phyloP scores from a whole-genome alignment of 345 rosid genomes.

The Geranium brycei region DNA sequence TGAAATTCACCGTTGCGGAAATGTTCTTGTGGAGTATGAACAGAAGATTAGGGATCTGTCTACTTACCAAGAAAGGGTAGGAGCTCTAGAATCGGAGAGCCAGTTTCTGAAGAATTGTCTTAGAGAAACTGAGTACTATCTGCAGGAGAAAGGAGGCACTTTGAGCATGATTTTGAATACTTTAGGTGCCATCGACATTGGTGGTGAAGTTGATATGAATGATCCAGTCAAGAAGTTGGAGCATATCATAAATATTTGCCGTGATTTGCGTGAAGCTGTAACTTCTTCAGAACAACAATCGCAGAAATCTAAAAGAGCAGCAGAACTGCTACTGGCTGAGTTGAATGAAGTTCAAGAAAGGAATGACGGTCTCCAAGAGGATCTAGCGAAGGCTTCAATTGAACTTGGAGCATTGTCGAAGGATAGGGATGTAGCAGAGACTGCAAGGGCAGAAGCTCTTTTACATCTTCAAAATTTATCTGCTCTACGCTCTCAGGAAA shows the following conservation, averaged over 20 bases:
- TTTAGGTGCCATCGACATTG: conserved; percentile 44
- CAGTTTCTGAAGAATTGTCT: conserved; percentile 40
- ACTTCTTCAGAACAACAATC: conserved; percentile 59
- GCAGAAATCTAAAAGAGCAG: conserved; percentile 72
- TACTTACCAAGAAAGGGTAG: conserved; percentile 32
- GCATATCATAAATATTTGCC: conserved; percentile 32
- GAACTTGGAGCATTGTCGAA: conserved; percentile 39
- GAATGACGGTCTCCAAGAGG: conserved; percentile 77
- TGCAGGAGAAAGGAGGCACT: conserved; percentile 50
- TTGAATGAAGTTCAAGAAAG: conserved; percentile 90
- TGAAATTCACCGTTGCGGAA: conserved; percentile 42
- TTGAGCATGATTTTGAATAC: conserved; percentile 31
- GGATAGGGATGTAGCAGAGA: conserved; percentile 44
- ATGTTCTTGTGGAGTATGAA: conserved; percentile 42
- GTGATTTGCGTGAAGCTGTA: conserved; percentile 40
- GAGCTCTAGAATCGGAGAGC: conserved; percentile 53
- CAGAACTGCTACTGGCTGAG: conserved; percentile 79
- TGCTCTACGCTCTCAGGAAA: conserved; percentile 31
- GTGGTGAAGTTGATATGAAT: conserved; percentile 32
- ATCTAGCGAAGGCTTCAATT: conserved; percentile 32
- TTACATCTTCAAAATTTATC: conserved; percentile 40
- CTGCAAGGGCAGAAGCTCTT: conserved; percentile 51
- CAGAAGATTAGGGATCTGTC: conserved; percentile 46
- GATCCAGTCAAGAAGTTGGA: conserved; percentile 61
- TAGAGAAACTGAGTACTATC: conserved; percentile 40